phyloP scores from a whole-genome alignment of 139 green algal genomes.

The Limnomonas spitsbergensis region DNA sequence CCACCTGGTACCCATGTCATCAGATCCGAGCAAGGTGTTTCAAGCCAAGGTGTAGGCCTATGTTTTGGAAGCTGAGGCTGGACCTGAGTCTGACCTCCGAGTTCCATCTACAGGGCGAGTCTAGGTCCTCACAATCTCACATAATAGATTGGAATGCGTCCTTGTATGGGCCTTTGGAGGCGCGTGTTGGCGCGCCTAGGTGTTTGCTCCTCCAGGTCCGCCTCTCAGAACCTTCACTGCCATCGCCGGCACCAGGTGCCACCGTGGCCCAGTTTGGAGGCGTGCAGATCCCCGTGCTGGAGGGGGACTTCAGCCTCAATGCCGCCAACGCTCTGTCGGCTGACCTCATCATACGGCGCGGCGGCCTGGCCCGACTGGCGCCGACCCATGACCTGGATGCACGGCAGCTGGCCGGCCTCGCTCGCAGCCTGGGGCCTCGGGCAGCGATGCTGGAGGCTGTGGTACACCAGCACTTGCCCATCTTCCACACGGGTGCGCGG shows the following conservation, averaged over 20 bases:
- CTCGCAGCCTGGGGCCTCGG: constrained; percentile 7
- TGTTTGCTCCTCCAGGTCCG: no score
- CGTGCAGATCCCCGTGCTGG: constrained; percentile 31
- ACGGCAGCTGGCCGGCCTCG: constrained; percentile 49
- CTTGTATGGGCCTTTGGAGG: no score
- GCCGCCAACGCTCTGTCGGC: constrained; percentile 70
- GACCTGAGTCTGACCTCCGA: no score
- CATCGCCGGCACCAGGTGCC: neutral
- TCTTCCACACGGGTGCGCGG: constrained; percentile 84
- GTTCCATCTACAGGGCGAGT: no score
- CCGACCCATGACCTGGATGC: constrained; percentile 81
- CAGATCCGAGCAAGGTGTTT: no score
- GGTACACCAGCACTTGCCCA: constrained; percentile 79
- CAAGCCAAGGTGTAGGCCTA: no score
- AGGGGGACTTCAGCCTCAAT: constrained; percentile 85
- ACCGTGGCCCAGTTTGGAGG: neutral
- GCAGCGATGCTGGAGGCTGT: constrained; percentile 48
- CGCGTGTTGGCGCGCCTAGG: no score
- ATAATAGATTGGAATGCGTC: no score
- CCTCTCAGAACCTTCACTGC: no score
- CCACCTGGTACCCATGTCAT: no score
- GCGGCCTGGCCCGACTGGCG: constrained; percentile 40
- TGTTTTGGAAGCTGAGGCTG: no score
- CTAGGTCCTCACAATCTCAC: no score
- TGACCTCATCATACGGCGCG: constrained; percentile 49